Conservation (phyloP, 2,329 filamentous ascomycete species). For the Leptographium procerum region DNA sequence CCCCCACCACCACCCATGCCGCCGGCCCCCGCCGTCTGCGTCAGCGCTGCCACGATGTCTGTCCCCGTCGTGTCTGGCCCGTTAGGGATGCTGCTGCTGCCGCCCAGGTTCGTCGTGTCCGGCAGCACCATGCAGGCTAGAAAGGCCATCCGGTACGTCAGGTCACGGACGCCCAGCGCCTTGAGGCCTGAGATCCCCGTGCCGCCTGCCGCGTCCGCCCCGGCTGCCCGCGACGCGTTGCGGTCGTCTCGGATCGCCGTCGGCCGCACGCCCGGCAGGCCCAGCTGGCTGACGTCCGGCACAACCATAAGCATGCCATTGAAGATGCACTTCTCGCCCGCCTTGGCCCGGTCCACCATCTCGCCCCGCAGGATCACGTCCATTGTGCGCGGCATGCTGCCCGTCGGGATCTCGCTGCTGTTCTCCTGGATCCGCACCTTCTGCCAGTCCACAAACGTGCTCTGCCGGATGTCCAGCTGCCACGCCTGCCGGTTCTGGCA, state of each 20-base stretch:
- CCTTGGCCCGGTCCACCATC: conserved; percentile 94
- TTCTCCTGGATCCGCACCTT: conserved; percentile 98
- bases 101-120: conserved; percentile 70
- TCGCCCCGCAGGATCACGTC: conserved; percentile 93
- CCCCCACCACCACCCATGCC: conserved; percentile 3
- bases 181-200: conserved; percentile 81
- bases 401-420: conserved; percentile 93
- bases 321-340: conserved; percentile 96
- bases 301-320: conserved; percentile 94
- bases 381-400: conserved; percentile 97
- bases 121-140: conserved; percentile 92
- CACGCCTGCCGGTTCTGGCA: conserved; percentile 89
- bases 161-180: conserved; percentile 81
- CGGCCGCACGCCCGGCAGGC: conserved; percentile 73
- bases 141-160: conserved; percentile 95
- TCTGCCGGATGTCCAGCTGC: conserved; percentile 92
- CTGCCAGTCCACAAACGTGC: conserved; percentile 98
- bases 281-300: conserved; percentile 89
- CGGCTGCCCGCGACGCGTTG: conserved; percentile 59
- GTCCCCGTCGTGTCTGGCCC: conserved; percentile 51
- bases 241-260: conserved; percentile 77
- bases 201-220: conserved; percentile 72
- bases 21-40: conserved; percentile 43
- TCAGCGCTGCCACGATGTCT: conserved; percentile 77
- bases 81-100: conserved; percentile 42